Conservation (phyloP, 352 stramenopile species). For the Phytophthora syringae region DNA sequence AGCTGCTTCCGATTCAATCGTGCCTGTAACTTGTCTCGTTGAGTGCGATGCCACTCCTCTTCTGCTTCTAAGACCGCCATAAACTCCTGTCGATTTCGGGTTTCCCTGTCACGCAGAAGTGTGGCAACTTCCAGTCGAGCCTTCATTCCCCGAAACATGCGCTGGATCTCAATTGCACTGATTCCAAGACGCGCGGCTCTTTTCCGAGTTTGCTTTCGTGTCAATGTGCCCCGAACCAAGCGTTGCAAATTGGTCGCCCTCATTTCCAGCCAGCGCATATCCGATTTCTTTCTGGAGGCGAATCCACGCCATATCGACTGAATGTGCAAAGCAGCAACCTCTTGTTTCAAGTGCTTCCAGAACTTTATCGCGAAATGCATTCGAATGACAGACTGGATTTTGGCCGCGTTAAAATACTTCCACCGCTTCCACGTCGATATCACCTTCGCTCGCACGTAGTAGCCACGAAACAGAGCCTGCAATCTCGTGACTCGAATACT, state of each 20-base stretch:
- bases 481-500: constrained; percentile 56
- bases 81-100: constrained; percentile 62
- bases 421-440: constrained; percentile 58
- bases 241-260: constrained; percentile 64
- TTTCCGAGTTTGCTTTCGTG: constrained; percentile 44
- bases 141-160: constrained; percentile 70
- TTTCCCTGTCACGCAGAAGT: constrained; percentile 69
- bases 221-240: constrained; percentile 55
- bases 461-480: constrained; percentile 65
- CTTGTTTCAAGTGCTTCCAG: constrained; percentile 12
- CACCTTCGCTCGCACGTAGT: constrained; percentile 51
- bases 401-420: constrained; percentile 62
- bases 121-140: constrained; percentile 39
- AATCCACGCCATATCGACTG: constrained; percentile 69
- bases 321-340: constrained; percentile 59
- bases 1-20: constrained; percentile 65
- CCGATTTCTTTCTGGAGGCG: constrained; percentile 47
- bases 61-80: constrained; percentile 77
- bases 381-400: constrained; percentile 71
- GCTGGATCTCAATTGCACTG: constrained; percentile 64
- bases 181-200: constrained; percentile 15
- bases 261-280: constrained; percentile 56
- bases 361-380: constrained; percentile 43
- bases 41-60: constrained; percentile 66
- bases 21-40: constrained; percentile 63